These are phyloP conservation scores for Trichophyton rubrum DNA, from an alignment of 2,329 filamentous ascomycete species.

Conservation along the genomic window DNA sequence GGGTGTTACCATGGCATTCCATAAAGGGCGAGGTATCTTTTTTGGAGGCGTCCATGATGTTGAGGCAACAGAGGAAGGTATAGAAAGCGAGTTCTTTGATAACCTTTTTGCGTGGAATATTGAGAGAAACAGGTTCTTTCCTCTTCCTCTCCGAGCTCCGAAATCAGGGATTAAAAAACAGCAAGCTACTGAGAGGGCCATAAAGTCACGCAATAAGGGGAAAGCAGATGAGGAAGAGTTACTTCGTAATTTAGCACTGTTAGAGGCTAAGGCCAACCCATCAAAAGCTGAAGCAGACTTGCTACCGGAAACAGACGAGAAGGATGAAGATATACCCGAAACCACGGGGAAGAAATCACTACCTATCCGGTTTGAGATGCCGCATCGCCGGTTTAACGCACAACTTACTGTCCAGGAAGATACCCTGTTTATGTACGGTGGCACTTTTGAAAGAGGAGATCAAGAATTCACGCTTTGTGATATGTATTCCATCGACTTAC, in stretches of 20 bases:
- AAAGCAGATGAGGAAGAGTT: constrained; percentile 89
- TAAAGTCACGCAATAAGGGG: constrained; percentile 51
- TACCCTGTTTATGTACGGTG: constrained; percentile 84
- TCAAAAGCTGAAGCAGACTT: constrained; percentile 32
- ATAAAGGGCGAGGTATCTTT: constrained; percentile 82
- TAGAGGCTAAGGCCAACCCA: constrained; percentile 60
- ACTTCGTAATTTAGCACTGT: constrained; percentile 68
- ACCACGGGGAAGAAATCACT: constrained; percentile 44
- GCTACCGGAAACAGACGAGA: constrained; percentile 29
- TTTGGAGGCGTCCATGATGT: constrained; percentile 94
- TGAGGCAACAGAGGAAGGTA: constrained; percentile 81
- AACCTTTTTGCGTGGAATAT: constrained; percentile 85
- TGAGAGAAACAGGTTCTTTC: constrained; percentile 90
- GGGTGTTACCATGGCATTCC: constrained; percentile 84
- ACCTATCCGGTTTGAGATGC: constrained; percentile 64
- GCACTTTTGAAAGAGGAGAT: constrained; percentile 90
- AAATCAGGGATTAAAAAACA: constrained; percentile 53
- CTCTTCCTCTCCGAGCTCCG: constrained; percentile 61
- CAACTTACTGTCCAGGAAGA: constrained; percentile 86
- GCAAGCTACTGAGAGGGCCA: constrained; percentile 22
- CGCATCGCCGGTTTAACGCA: constrained; percentile 82
- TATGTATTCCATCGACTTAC: constrained; percentile 84
- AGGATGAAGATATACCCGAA: constrained; percentile 44
- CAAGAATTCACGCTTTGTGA: constrained; percentile 94
- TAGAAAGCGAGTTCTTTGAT: constrained; percentile 97